These are phyloP conservation scores for Corrigiola litoralis DNA, from an alignment of 179 eudicot genomes.

Conservation along the genomic window DNA sequence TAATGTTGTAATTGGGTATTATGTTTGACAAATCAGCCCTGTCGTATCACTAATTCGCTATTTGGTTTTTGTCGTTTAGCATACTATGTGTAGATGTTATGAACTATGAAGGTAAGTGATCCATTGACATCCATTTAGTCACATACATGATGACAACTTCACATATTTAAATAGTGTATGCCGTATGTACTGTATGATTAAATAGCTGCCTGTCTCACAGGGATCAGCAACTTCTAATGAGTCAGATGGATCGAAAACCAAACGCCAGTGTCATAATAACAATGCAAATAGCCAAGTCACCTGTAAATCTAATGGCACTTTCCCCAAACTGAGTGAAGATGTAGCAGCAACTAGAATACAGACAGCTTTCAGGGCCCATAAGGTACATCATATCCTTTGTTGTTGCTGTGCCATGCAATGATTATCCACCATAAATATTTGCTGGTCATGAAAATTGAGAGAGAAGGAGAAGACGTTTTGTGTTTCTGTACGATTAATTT, in stretches of 20 bases:
- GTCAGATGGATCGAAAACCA: slow-evolving; percentile 33
- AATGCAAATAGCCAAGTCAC: slow-evolving; percentile 27
- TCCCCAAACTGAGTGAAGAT: slow-evolving; percentile 38
- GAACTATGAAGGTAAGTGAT: background rate
- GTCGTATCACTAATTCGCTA: background rate
- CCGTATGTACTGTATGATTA: too few species aligned
- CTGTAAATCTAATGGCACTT: slow-evolving; percentile 20
- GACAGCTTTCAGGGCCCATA: slow-evolving; percentile 68
- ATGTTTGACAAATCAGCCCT: background rate
- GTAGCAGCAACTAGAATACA: slow-evolving; percentile 77
- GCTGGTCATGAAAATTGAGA: background rate
- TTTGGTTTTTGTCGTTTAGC: background rate
- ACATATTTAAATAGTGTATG: too few species aligned
- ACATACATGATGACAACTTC: too few species aligned
- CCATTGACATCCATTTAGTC: too few species aligned
- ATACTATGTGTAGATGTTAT: background rate
- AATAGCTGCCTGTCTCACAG: slow-evolving; percentile 33
- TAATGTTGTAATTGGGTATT: background rate
- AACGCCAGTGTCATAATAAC: slow-evolving; percentile 21
- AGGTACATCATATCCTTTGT: slow-evolving; percentile 31
- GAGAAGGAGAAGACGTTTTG: background rate
- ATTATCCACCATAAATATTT: too few species aligned
- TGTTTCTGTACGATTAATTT: background rate
- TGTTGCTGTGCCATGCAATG: too few species aligned
- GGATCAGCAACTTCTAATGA: slow-evolving; percentile 35